A percentile compares a stretch with the other conserved stretches of the same genome.
These are phyloP conservation scores for Hemerocallis citrina DNA, from an alignment of 106 monocot species.

Conservation along the genomic window DNA sequence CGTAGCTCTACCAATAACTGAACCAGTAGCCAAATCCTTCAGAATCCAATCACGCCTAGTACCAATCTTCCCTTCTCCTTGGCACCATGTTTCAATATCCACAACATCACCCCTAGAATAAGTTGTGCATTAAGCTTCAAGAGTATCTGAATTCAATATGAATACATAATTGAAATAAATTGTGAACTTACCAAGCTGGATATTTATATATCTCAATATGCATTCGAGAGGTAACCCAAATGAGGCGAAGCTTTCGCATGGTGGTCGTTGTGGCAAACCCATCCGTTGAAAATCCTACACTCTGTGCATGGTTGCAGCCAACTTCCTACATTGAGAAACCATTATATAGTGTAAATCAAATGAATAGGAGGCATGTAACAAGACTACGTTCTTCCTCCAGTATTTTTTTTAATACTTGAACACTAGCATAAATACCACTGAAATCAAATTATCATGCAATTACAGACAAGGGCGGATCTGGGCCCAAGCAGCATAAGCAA, in stretches of 20 bases:
- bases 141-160: neutral
- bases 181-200: slow-evolving; percentile 64
- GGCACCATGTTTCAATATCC: slow-evolving; percentile 99
- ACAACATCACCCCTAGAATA: slow-evolving; percentile 84
- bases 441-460: too few species aligned
- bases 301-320: slow-evolving; percentile 96
- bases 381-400: too few species aligned
- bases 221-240: slow-evolving; percentile 99
- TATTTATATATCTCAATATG: slow-evolving; percentile 99
- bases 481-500: too few species aligned
- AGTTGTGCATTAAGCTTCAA: neutral
- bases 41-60: slow-evolving; percentile 95
- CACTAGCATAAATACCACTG: too few species aligned
- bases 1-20: slow-evolving; percentile 93
- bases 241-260: slow-evolving; percentile 83
- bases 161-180: neutral
- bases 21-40: slow-evolving; percentile 81
- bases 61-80: slow-evolving; percentile 87
- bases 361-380: neutral
- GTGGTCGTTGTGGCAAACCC: slow-evolving; percentile 97
- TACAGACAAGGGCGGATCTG: too few species aligned
- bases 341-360: neutral
- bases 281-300: slow-evolving; percentile 95
- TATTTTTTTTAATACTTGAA: too few species aligned
- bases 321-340: slow-evolving; percentile 64